Evolutionary conservation across 345 rosid species (phyloP).

Genomic region (Chamaenerion angustifolium): DNA sequence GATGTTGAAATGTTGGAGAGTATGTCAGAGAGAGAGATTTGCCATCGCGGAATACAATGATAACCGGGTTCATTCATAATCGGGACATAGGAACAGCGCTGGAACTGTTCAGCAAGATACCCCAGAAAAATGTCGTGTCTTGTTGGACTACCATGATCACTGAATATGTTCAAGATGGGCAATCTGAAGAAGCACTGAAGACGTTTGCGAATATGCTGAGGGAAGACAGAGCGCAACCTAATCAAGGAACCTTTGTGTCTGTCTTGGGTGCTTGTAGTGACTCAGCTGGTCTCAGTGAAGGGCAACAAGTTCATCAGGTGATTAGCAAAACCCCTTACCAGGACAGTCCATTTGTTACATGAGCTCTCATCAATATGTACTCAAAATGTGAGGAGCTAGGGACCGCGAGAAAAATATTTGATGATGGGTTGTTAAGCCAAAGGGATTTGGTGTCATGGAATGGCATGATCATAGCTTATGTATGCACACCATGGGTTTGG

Average conservation of each 20-base stretch:
- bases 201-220: constrained; percentile 37
- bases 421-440: too few species aligned
- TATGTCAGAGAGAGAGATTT: constrained; percentile 55
- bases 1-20: constrained; percentile 31
- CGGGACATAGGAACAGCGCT: constrained; percentile 29
- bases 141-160: constrained; percentile 81
- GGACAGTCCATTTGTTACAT: constrained; percentile 27
- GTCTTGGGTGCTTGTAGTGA: constrained; percentile 58
- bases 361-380: constrained; percentile 69
- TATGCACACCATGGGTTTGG: too few species aligned
- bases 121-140: constrained; percentile 45
- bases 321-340: constrained; percentile 44
- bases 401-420: constrained; percentile 41
- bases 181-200: constrained; percentile 45
- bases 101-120: constrained; percentile 39
- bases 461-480: too few species aligned
- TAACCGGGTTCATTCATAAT: constrained; percentile 45
- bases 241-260: constrained; percentile 43
- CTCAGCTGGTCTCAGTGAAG: constrained; percentile 52
- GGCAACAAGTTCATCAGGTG: constrained; percentile 57
- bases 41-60: constrained; percentile 68
- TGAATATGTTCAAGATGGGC: constrained; percentile 33
- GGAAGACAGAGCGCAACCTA: constrained; percentile 36
- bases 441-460: too few species aligned
- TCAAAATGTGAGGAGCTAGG: constrained; percentile 50